phyloP scores from a whole-genome alignment of 2,329 filamentous ascomycete genomes.

The Cyphellophora attinorum region DNA sequence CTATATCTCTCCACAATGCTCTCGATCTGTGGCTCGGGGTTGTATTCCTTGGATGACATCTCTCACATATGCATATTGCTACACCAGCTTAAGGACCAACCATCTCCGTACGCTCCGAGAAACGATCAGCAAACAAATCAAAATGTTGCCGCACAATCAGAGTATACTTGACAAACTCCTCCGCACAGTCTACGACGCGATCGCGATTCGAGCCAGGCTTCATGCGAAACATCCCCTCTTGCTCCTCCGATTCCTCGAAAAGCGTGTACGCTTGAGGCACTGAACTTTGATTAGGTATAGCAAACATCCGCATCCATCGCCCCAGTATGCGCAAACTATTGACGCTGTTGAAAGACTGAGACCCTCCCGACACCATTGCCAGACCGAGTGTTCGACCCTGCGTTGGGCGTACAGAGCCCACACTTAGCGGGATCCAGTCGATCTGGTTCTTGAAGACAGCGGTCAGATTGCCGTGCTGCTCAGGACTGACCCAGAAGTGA shows the following conservation, averaged over 20 bases:
- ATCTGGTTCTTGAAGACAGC: constrained; percentile 30
- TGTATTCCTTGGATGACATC: no score
- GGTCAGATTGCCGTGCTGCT: constrained; percentile 57
- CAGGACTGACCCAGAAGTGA: constrained; percentile 56
- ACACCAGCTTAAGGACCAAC: no score
- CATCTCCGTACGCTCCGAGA: no score
- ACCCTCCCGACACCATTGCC: constrained; percentile 54
- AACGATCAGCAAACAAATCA: constrained; percentile 52
- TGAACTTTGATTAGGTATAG: constrained; percentile 56
- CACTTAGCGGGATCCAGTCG: constrained; percentile 57
- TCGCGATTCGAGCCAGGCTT: constrained; percentile 49
- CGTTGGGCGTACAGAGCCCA: constrained; percentile 52
- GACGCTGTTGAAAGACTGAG: constrained; percentile 58
- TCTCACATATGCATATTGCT: no score
- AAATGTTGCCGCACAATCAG: constrained; percentile 55
- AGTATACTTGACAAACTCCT: constrained; percentile 62
- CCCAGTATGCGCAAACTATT: constrained; percentile 57
- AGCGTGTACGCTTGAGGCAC: constrained; percentile 56
- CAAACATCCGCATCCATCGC: constrained; percentile 62
- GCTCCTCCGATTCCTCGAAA: constrained; percentile 42
- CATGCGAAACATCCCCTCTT: constrained; percentile 39
- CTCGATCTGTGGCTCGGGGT: no score
- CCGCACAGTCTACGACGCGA: constrained; percentile 56
- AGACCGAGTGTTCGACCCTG: constrained; percentile 56
- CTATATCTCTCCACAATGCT: no score